These are phyloP conservation scores for Remersonia thermophila DNA, from an alignment of 2,329 filamentous ascomycete species.

Conservation along the genomic window DNA sequence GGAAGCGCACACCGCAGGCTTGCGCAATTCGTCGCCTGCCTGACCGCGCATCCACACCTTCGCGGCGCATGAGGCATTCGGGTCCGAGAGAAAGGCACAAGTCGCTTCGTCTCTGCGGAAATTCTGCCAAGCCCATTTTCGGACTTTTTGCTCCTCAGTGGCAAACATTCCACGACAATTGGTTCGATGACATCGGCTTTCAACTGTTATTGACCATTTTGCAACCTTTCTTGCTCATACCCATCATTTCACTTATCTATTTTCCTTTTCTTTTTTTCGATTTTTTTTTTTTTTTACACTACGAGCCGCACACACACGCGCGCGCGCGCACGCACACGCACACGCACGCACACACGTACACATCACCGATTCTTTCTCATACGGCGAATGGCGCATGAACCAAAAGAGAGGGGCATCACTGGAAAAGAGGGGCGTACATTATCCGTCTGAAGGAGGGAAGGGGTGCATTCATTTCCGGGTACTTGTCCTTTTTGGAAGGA, in stretches of 20 bases:
- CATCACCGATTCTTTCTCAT: conserved; percentile 18
- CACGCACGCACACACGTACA: conserved; percentile 5
- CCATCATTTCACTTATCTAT: conserved; percentile 9
- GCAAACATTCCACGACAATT: no score
- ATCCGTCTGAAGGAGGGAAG: no score
- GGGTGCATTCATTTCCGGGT: no score
- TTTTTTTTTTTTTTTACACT: no score
- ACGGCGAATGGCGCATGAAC: conserved; percentile 32
- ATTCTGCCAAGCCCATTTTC: no score
- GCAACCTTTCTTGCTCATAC: conserved; percentile 16
- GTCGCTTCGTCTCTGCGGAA: neutral
- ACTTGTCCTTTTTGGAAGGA: no score
- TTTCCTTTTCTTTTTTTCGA: conserved; percentile 5
- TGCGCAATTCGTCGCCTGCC: neutral
- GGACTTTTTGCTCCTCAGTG: no score
- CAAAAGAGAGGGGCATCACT: conserved; percentile 21
- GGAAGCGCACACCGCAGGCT: neutral
- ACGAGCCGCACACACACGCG: no score
- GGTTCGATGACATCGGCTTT: conserved; percentile 1
- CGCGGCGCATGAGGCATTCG: neutral
- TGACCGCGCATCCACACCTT: neutral
- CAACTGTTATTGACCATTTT: no score
- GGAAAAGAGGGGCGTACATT: no score
- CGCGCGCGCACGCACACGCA: no score
- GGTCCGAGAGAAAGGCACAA: no score